These are phyloP conservation scores for Trebouxia gelatinosa DNA, from an alignment of 163 green algal genomes.

Conservation along the genomic window DNA sequence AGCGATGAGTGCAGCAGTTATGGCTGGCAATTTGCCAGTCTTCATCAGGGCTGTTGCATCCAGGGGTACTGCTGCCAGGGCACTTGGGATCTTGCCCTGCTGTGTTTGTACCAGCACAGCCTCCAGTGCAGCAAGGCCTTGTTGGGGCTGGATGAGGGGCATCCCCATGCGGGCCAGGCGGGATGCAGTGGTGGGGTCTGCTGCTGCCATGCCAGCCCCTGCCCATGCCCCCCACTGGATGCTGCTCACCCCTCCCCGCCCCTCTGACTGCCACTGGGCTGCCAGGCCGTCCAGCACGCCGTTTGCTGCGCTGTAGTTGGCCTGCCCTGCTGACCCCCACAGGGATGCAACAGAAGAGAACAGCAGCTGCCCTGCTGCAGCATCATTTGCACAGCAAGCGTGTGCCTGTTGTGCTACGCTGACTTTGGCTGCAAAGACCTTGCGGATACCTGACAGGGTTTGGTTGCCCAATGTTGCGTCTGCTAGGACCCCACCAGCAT, in stretches of 20 bases:
- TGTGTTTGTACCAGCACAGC: neutral
- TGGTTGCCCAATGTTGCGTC: slow-evolving; percentile 47
- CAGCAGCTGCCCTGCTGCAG: neutral
- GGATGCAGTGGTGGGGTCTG: neutral
- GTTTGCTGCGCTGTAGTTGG: slow-evolving; percentile 90
- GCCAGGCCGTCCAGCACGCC: slow-evolving; percentile 66
- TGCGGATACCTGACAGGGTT: slow-evolving; percentile 17
- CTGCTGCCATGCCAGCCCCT: slow-evolving; percentile 16
- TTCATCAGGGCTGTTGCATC: slow-evolving; percentile 2
- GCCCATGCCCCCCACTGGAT: slow-evolving; percentile 26
- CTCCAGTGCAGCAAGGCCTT: neutral
- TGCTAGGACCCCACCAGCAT: slow-evolving; percentile 67
- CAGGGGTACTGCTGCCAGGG: slow-evolving; percentile 6
- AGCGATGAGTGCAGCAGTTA: neutral
- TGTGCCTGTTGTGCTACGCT: neutral
- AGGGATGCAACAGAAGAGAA: slow-evolving; percentile 67
- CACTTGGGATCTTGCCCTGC: neutral
- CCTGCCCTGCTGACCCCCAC: slow-evolving; percentile 83
- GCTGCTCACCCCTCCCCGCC: slow-evolving; percentile 33
- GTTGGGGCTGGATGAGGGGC: slow-evolving; percentile 4
- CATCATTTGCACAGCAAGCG: neutral
- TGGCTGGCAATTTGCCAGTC: slow-evolving; percentile 7
- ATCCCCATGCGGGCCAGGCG: slow-evolving; percentile 16
- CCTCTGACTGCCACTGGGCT: neutral
- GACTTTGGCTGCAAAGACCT: slow-evolving; percentile 18